Evolutionary conservation across 345 rosid species (phyloP), one percentile per base, ranked within the genome.

Genomic region (Mangifera indica): DNA sequence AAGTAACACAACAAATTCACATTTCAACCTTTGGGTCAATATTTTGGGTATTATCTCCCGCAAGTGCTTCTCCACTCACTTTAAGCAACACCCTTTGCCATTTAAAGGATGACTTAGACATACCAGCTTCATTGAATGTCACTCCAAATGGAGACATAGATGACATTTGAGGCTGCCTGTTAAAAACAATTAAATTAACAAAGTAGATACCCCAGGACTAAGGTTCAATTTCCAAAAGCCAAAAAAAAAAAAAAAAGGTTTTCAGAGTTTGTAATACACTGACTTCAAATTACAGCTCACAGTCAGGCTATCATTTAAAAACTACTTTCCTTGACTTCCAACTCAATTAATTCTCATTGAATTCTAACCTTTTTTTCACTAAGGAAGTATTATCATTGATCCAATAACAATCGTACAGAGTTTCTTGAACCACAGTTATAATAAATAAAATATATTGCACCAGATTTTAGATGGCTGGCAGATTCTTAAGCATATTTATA

Each of bases 11-110:
- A 58, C 71, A 54, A 26, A 72, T 73, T 59, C 24, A 48, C 37
- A 21, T 73, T 9, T 13, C 24, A 81, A 91, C 98, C 95, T 92
- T 94, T 3, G 97, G 98, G 71, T 90, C 98, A 51, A 94, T 94
- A 60, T 92, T 92, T 76, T 94, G 97, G 14, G 68, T 22, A 24
- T 78, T 82, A 77, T 94, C 97, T 45, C 98, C 97, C 0, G 98
- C 97, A 71, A 94, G 99, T 67, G 99, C 99, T 88, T 92, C 97
- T 69, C 98, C 98, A 61, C 97, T 94, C 55, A 92, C 98, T 84
- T 94, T 94, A 69, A 94, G 98, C 83, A 94, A 86, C 69, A 90
- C 98, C 81, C 98, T 92, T 78, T 66, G 89, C 97, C 98, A 94
- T 78, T 81, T 94, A 79, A 72, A 74, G 52, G 97, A 82, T 57